Conservation (phyloP, 306 rosid species). For the Pyrus communis region DNA sequence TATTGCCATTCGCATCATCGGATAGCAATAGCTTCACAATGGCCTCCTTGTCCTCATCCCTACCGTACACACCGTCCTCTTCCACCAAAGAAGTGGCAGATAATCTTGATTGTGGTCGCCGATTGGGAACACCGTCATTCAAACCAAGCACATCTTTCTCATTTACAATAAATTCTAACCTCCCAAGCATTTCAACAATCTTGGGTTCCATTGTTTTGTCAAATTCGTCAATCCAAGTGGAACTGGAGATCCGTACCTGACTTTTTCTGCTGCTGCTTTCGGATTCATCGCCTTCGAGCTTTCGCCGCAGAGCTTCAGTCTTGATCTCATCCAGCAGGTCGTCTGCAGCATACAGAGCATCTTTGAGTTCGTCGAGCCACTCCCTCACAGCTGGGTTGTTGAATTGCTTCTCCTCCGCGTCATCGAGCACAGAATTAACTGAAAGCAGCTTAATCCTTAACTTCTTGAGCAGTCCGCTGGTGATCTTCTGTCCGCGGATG, state of each 20-base stretch:
- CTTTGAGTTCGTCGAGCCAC: not conserved
- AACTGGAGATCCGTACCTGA: not conserved
- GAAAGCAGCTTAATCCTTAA: not conserved
- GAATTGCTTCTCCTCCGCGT: conserved; percentile 23
- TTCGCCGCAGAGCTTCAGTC: not conserved
- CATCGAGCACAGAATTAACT: conserved; percentile 11
- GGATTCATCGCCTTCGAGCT: not conserved
- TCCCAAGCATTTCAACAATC: not conserved
- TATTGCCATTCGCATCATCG: not conserved
- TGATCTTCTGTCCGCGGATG: too few relatives aligned
- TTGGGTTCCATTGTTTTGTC: not conserved
- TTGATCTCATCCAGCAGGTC: conserved; percentile 22
- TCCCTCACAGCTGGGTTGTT: not conserved
- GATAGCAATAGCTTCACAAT: not conserved
- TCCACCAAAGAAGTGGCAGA: not conserved
- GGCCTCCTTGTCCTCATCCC: not conserved
- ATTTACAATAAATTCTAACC: not conserved
- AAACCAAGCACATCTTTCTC: not conserved
- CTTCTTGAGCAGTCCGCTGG: not conserved
- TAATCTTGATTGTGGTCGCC: not conserved
- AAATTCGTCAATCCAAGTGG: not conserved
- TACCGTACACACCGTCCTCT: not conserved
- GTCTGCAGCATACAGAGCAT: not conserved
- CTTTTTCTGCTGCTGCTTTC: not conserved
- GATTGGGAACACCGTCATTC: not conserved